These are phyloP conservation scores for Coemansia sp. DNA, from an alignment of 192 early-diverging fungal species.

Conservation along the genomic window DNA sequence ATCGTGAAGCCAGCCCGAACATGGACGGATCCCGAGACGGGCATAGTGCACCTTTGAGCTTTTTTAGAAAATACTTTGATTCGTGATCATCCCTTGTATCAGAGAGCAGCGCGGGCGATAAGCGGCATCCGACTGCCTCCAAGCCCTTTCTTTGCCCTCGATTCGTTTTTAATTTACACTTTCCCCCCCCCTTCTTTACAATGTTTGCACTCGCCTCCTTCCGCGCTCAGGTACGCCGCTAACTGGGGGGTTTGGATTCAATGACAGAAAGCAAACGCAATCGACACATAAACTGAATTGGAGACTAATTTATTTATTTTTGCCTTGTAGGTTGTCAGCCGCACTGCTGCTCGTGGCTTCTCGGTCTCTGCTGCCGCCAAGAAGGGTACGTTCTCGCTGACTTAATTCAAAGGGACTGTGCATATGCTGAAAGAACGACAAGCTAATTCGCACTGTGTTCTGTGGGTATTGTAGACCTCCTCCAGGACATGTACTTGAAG, in stretches of 20 bases:
- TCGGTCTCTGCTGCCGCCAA: conserved; percentile 22
- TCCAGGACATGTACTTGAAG: conserved; percentile 48
- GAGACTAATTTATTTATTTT: neutral
- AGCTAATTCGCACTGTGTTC: neutral
- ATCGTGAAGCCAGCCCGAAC: conserved; percentile 58
- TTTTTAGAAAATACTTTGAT: neutral
- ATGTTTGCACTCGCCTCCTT: conserved; percentile 41
- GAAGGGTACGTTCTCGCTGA: conserved; percentile 21
- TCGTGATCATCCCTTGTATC: no score
- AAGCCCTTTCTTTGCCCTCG: neutral
- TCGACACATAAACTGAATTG: no score
- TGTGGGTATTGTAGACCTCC: conserved; percentile 21
- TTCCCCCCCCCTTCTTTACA: no score
- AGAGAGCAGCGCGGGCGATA: no score
- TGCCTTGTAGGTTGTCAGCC: conserved; percentile 22
- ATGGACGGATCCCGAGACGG: conserved; percentile 53
- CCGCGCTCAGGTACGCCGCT: conserved; percentile 33
- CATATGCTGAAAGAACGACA: neutral
- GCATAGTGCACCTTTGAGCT: conserved; percentile 35
- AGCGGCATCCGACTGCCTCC: neutral
- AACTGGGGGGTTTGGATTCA: no score
- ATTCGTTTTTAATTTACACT: neutral
- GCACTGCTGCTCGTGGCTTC: conserved; percentile 28
- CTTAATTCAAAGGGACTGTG: neutral
- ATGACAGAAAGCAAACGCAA: neutral